Evolutionary conservation across 306 rosid species (phyloP), one percentile per base, ranked within the genome.

Genomic region (Rubus parviflorus): DNA sequence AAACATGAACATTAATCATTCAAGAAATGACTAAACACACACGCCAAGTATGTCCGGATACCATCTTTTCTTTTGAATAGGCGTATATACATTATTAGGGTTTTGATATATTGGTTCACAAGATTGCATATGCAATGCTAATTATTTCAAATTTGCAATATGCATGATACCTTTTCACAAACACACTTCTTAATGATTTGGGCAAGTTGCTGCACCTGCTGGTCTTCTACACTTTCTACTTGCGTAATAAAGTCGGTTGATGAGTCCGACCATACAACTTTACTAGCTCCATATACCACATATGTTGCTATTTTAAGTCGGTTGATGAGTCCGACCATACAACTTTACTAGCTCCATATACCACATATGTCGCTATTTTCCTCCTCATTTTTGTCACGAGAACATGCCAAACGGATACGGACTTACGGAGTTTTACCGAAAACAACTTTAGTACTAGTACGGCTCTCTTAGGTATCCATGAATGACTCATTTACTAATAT

Each of bases 41-140:
- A 81, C 81, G 84, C 69, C 81, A 81, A 81, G 78, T 61, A 53
- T 75, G 71, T 58, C 73, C 20, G 37, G 17, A 12, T 69, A 19
- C 37, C 47, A 46, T 20, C 63, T 30, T 19, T 74, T 66, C 49
- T 12, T 72, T 4, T 3, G n/a, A 25, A 25, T 54, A 5, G 25
- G 30, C 42, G 10, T 23, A 4, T 35, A 48, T 13, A n/a, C 20
- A 73, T 57, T 22, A 73, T 25, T 47, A 60, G 7, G 11, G 67
- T 62, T 62, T n/a, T 6, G 48, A 61, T 48, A 15, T 77, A 60
- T 70, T 78, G 5, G 25, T 35, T 69, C 51, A 12, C 41, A 77
- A 54, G 64, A 53, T 41, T 23, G 54, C 11, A 52, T 35, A 8
- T 67, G 20, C 69, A 19, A 7, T 38, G 4, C 70, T 64, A 37